phyloP scores from a whole-genome alignment of 345 rosid species.

The Moricandia arvensis region DNA sequence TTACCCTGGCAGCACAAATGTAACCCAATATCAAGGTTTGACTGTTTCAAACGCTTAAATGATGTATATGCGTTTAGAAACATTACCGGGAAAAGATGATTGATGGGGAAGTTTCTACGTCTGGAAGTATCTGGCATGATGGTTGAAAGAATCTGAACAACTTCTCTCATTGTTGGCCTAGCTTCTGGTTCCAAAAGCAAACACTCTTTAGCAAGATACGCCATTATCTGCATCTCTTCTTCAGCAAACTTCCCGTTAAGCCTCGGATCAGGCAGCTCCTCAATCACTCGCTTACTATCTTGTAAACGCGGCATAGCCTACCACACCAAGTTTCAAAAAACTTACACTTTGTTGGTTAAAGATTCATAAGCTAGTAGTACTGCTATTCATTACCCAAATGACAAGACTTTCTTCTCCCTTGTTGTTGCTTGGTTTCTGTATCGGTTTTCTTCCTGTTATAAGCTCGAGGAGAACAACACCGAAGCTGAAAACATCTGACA shows the following conservation, averaged over 20 bases:
- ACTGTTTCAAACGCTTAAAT: not conserved
- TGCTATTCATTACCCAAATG: constrained; percentile 59
- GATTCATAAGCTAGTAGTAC: not conserved
- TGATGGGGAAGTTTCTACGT: constrained; percentile 63
- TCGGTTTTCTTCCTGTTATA: constrained; percentile 85
- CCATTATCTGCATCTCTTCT: constrained; percentile 93
- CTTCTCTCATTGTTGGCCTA: constrained; percentile 95
- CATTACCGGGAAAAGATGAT: constrained; percentile 63
- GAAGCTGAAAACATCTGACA: constrained; percentile 97
- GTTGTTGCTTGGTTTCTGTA: constrained; percentile 54
- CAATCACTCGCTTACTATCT: constrained; percentile 58
- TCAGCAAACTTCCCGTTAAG: constrained; percentile 65
- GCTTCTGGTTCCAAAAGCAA: constrained; percentile 83
- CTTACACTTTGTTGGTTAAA: not conserved
- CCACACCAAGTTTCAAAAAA: constrained; percentile 6
- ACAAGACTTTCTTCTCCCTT: constrained; percentile 95
- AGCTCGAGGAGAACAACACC: constrained; percentile 97
- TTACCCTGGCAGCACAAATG: not conserved
- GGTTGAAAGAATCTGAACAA: constrained; percentile 92
- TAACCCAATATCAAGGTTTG: not conserved
- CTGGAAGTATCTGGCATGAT: constrained; percentile 70
- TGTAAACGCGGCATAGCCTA: constrained; percentile 86
- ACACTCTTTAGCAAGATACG: constrained; percentile 94
- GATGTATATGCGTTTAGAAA: not conserved
- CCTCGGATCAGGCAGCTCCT: constrained; percentile 82